Percentiles rank a stretch among this genome's conserved stretches.
Evolutionary conservation across 441 rosid genomes (phyloP).

Genomic region (Pelargonium myrrhifolium): DNA sequence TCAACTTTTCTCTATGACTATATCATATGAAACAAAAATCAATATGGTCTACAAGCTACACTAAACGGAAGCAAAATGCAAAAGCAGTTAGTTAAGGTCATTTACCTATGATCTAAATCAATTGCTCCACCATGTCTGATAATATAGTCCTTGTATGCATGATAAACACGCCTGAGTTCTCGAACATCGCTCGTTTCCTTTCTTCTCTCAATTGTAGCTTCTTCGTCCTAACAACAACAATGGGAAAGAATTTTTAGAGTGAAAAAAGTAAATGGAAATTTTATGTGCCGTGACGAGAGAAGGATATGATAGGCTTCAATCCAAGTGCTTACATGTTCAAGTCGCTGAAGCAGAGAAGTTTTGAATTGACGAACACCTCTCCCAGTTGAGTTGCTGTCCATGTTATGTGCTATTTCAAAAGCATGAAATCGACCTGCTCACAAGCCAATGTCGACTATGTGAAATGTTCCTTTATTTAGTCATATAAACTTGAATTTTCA

Average conservation of each 20-base stretch:
- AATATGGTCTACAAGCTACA: constrained; percentile 14
- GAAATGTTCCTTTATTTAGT: not conserved
- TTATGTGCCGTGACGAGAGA: not conserved
- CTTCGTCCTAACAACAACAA: constrained; percentile 50
- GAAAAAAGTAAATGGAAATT: not conserved
- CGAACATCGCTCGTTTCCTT: constrained; percentile 56
- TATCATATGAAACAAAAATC: constrained; percentile 11
- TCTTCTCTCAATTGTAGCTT: constrained; percentile 36
- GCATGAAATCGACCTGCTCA: constrained; percentile 80
- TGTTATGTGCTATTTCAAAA: constrained; percentile 64
- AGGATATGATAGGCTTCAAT: constrained; percentile 3
- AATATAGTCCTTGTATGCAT: constrained; percentile 49
- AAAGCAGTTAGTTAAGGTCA: not conserved
- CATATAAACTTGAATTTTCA: not conserved
- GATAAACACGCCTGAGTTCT: constrained; percentile 76
- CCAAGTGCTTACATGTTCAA: constrained; percentile 49
- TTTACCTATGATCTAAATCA: constrained; percentile 50
- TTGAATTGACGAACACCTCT: constrained; percentile 90
- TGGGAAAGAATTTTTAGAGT: not conserved
- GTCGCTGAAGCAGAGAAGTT: constrained; percentile 85
- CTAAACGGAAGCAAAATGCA: not conserved
- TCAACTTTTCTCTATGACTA: constrained; percentile 45
- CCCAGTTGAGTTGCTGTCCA: constrained; percentile 70
- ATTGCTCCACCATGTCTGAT: constrained; percentile 39
- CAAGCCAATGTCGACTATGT: constrained; percentile 15